Conservation (phyloP, 306 rosid species). For the Castanopsis chinensis region DNA sequence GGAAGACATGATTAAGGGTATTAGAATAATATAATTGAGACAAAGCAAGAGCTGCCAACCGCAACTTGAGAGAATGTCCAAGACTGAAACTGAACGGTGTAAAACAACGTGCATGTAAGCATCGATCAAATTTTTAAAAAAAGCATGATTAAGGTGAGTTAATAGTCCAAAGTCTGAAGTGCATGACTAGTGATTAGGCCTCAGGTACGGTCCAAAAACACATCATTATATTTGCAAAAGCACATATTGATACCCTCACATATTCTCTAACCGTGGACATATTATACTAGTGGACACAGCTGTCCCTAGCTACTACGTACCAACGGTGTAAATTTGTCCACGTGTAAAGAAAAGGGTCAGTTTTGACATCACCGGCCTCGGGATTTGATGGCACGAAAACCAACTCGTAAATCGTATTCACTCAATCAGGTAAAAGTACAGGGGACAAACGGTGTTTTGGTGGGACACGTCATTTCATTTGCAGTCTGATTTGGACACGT, state of each 20-base stretch:
- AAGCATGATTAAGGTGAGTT: neutral
- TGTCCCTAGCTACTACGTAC: neutral
- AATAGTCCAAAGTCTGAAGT: neutral
- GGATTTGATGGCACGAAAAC: neutral
- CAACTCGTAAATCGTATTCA: neutral
- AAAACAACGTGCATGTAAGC: neutral
- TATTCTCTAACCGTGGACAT: neutral
- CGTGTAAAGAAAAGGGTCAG: neutral
- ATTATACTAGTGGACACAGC: neutral
- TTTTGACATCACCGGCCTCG: neutral
- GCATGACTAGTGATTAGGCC: too few relatives aligned
- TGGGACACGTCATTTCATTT: neutral
- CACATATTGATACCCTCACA: neutral
- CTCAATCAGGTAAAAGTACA: neutral
- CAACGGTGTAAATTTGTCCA: slow-evolving; percentile 5
- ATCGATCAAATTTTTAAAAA: neutral
- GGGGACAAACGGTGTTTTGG: too few relatives aligned
- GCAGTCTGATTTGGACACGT: too few relatives aligned
- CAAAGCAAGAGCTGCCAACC: too few relatives aligned
- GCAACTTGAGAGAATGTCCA: too few relatives aligned
- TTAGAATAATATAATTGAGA: too few relatives aligned
- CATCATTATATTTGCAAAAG: too few relatives aligned
- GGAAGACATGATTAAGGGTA: too few relatives aligned
- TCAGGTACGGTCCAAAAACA: too few relatives aligned
- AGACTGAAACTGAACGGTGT: too few relatives aligned